Base-by-base conservation (phyloP, 345 rosid species). In the Ceriops zippeliana region DNA sequence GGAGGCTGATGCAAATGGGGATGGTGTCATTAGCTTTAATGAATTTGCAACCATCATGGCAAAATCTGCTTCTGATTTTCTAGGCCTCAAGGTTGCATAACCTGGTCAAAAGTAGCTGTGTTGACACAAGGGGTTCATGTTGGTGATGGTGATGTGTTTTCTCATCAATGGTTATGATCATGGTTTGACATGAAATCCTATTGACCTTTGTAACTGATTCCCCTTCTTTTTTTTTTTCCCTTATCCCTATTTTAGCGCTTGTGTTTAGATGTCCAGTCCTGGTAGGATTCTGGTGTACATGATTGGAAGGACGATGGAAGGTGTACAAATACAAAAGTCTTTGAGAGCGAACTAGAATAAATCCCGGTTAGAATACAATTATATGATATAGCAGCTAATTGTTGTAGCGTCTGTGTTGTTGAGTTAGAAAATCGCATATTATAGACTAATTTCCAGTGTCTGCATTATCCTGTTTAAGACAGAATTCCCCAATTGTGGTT, bases 1-100 rank as follows among this genome's bases (percentile, higher is more conserved):
- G 66, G 90, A 89, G 64, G 97, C 98, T 22, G 98, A 90, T 64
- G 73, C 88, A 27, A 89, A 90, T 67, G 96, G 98, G 30, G 98
- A 93, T 70, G 97, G 98, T 1, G 97, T 93, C 49, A 77, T 93
- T 66, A 90, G 97, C 71, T 90, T 93, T 70, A 66, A 83, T 10
- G 98, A 93, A 60, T 89, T 93, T 62, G 83, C 97, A 0, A 78
- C 79, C 64, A 86, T 86, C 34, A 83, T 93, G 98, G 93, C 92
- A 2, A 88, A 79, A 68, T 93, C 96, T 30, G 88, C 93, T 5
- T 71, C 87, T 56, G 96, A 89, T 70, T 90, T 87, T 79, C 90
- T 87, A 31, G 97, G 98, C 66, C 75, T 84, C 58, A 62, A 76
- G 34, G 68, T 74, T 64, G 67, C 80, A 1, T 74, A 30, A 67